Base-by-base conservation (phyloP, 2,329 filamentous ascomycete species). In the Teratosphaeria epicoccoides region DNA sequence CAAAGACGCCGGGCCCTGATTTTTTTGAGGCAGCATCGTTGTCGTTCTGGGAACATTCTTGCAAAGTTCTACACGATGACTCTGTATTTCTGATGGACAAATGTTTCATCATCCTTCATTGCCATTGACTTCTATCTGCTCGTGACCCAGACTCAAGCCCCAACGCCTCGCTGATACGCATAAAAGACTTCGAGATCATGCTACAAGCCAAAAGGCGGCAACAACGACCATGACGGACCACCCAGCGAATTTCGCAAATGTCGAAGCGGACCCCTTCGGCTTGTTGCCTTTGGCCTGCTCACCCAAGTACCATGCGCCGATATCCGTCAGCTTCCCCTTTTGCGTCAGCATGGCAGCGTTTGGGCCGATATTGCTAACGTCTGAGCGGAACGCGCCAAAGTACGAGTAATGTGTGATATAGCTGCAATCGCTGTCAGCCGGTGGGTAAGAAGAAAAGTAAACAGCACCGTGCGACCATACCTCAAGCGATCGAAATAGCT, bases 261-360 rank as follows among this genome's bases (percentile, higher is more conserved):
- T 55, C 20, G 53, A 49, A 17, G 59, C 61, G 44, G 57, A 58
- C 40, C 66, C 63, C 52, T 66, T 60, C 14, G 70, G 69, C 26
- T 67, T 54, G 48, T 68, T 67, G 11, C 68, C 67, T 11, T 67
- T 70, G 7, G 65, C 66, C 24, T 56, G 37, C 49, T 75, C 63
- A 55, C 87, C 81, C n/a, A 93, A 67, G 66, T 91, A 93, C 83
- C 83, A 85, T 2, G 78, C 76, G 0, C 87, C 87, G 57, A 91
- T 85, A 58, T 88, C 81, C 1, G 87, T 90, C 56, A 93, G 70
- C 54, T 80, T 63, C 43, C 87, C 87, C 14, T 79, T 73, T 43
- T 79, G 72, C 61, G 81, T 83, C 46, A 91, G 73, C 73, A 93
- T 84, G 1, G 82, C 79, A 1, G 77, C 81, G 55, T 89, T 87